Base-by-base conservation (phyloP, 148 eudicot genomes). In the Rhododendron mucronatum region DNA sequence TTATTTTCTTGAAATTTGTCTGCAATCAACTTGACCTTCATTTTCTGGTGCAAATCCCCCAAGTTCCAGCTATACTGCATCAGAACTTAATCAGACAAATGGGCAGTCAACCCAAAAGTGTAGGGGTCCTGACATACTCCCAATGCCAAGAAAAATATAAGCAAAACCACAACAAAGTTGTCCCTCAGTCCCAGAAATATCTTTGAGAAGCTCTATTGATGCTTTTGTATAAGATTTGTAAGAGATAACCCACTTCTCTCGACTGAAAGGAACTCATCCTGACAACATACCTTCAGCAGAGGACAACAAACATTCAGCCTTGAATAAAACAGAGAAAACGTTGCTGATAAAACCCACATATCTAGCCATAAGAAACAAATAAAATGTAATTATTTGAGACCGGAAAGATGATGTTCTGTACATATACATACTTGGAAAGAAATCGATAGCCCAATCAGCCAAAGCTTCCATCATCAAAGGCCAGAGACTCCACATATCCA, bases 401-500 rank as follows among this genome's bases (percentile, higher is more conserved):
- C 55, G 45, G 53, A 5, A 84, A 75, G 53, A 78, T 55, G 71
- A 12, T n/a, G 47, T 55, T 7, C 23, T 84, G 85, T 77, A 61
- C 12, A 41, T 47, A 8, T 44, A 88, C 98, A 48, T 91, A 97
- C 99, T 97, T 88, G 99, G 93, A 88, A 97, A 97, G 90, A 92
- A 97, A 90, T 97, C 99, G 85, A 97, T 94, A 86, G 99, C 99
- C 99, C 99, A 97, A 80, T 95, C 99, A 89, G 95, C 88, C 87
- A 97, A 90, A 83, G 98, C 98, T 84, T 95, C 99, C 88, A 92
- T 91, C 98, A 97, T 89, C 88, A 95, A 91, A 59, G 99, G 99
- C 99, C 99, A 97, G 44, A 97, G 98, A 85, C 93, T 94, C 99
- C 99, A 97, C 99, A 97, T 94, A 45, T 95, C 98, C 93, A 94